Base-by-base conservation (phyloP, 2,329 filamentous ascomycete species). In the Aspergillus brunneoviolaceus region DNA sequence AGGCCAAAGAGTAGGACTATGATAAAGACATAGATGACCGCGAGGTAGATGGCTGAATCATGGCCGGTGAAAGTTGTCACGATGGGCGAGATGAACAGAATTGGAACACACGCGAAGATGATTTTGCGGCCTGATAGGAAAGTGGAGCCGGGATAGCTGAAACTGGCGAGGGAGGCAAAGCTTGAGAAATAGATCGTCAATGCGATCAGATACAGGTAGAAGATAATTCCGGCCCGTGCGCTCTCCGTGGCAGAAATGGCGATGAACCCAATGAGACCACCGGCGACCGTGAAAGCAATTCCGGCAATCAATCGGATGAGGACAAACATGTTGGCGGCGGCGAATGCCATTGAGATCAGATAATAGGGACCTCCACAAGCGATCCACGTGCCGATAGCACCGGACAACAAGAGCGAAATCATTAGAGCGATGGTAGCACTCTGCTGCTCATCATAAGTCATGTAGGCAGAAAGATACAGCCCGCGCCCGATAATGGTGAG, bases 311-410 rank as follows among this genome's bases (percentile, higher is more conserved):
- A 67, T 16, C 81, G 75, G n/a, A 80, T 82, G 23, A 84, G 73
- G 11, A 84, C 78, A 60, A 84, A 84, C 80, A 84, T 82, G 62
- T 83, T 84, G 51, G 81, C 80, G 1, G 81, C 81, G 1, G 81
- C 80, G 62, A 84, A 84, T 2, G 82, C 82, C 81, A 83, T 83
- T 0, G 80, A 82, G 47, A 81, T 77, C 5, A 87, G 79, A 63
- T 88, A 88, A 70, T 87, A 88, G 33, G 83, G 84, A 2, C 85
- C 86, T 29, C 84, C 84, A 58, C 84, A 85, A 6, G 84, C 84
- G 47, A 87, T 85, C 85, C 84, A 87, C 6, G 85, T 86, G 25
- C 85, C 85, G 51, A 87, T 82, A 5, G 82, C 85, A 47, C 85
- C 85, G 7, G 84, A 85, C 25, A 87, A 74, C 12, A 88, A 72